Base-by-base conservation (phyloP, 805 yeast genomes). In the Maudiozyma barnettii region DNA sequence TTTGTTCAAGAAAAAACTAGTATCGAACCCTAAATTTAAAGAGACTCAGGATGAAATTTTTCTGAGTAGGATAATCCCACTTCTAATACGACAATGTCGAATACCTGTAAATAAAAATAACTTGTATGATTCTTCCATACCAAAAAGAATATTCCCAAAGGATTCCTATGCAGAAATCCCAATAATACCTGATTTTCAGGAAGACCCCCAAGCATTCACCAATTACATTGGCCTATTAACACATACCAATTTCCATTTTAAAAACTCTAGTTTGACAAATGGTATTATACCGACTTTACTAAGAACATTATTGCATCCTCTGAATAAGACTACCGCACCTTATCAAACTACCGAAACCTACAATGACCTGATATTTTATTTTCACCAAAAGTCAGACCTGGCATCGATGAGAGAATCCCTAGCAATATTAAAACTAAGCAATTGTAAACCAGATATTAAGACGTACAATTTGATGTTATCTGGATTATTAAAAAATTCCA, bases 341-440 rank as follows among this genome's bases (percentile, higher is more conserved):
- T 51, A 67, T n/a, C 55, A 68, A 33, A 60, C 63, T 10, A 49
- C 65, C 1, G 51, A 60, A 7, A 52, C 64, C 2, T 73, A 59
- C 52, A 73, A 73, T 50, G 65, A 66, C 48, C 54, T 63, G 14
- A 64, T 76, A 1, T 68, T 63, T 44, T 74, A 61, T 54, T 74
- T 65, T 52, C 58, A 67, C 18, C 49, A 53, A 16, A 63, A 61
- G 38, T 60, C 61, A 49, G 76, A 75, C 54, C 59, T 69, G 41
- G 69, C 70, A 0, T 61, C 71, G 2, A 66, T 74, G 50, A 60
- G 70, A 40, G 71, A 68, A 43, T 54, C 70, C 3, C 58, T 72
- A 36, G 59, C 62, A 1, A 73, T 72, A 51, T 70, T 75, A 74
- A 62, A 59, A 37, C 44, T 59, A 2, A 69, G 64, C 48, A 54